phyloP scores from a whole-genome alignment of 2,329 filamentous ascomycete species.

The Drechslerella dactyloides region DNA sequence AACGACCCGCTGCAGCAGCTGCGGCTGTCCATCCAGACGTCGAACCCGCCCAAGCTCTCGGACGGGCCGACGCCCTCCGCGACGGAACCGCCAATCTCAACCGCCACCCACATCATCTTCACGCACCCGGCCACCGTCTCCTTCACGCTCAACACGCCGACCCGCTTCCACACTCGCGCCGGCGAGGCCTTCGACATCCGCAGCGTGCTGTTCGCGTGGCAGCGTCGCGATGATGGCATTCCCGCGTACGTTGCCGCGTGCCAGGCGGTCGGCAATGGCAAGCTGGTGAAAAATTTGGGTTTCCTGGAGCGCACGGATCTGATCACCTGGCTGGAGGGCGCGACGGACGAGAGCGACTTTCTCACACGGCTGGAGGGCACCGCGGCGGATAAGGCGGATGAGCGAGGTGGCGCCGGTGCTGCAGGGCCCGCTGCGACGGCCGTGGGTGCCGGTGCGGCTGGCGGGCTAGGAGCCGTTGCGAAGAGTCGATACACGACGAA shows the following conservation, averaged over 20 bases:
- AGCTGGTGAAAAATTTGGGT: slow-evolving; percentile 78
- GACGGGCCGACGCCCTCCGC: slow-evolving; percentile 71
- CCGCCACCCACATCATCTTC: slow-evolving; percentile 81
- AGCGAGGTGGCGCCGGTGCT: slow-evolving; percentile 61
- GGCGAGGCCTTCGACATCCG: slow-evolving; percentile 79
- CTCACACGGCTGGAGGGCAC: slow-evolving; percentile 74
- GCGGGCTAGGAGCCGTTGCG: slow-evolving; percentile 41
- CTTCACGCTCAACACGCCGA: slow-evolving; percentile 74
- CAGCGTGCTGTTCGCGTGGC: slow-evolving; percentile 95
- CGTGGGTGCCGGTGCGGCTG: slow-evolving; percentile 4
- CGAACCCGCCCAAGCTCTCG: slow-evolving; percentile 73
- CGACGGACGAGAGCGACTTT: slow-evolving; percentile 87
- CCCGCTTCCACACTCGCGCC: slow-evolving; percentile 83
- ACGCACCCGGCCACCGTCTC: slow-evolving; percentile 66
- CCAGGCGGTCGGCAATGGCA: slow-evolving; percentile 66
- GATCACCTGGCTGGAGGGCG: slow-evolving; percentile 90
- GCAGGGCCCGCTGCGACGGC: background rate
- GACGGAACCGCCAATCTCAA: slow-evolving; percentile 55
- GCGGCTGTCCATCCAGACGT: slow-evolving; percentile 78
- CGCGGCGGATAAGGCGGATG: slow-evolving; percentile 66
- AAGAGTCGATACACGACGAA: slow-evolving; percentile 60
- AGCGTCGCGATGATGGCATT: slow-evolving; percentile 87
- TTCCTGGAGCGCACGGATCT: slow-evolving; percentile 92
- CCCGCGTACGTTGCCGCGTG: slow-evolving; percentile 89
- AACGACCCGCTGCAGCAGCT: slow-evolving; percentile 76